phyloP scores from a whole-genome alignment of 805 yeast genomes.

The Ascoidea tarda region DNA sequence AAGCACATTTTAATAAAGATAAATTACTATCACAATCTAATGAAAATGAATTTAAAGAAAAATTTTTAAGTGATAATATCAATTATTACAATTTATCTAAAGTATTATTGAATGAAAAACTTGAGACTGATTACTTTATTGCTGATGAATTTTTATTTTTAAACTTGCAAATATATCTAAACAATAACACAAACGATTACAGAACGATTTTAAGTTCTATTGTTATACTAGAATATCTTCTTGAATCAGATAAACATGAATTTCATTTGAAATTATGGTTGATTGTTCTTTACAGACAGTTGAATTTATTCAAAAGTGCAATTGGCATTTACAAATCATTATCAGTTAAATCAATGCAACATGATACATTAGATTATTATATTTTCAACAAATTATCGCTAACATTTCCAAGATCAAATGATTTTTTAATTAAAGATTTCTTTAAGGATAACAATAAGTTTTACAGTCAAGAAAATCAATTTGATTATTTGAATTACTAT shows the following conservation, averaged over 20 bases:
- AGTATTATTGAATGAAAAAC: slow-evolving; percentile 23
- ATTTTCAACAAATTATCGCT: slow-evolving; percentile 4
- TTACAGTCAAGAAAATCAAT: slow-evolving; percentile 1
- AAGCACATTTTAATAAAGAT: slow-evolving; percentile 17
- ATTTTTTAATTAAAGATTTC: not conserved
- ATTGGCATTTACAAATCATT: slow-evolving; percentile 1
- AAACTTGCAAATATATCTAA: slow-evolving; percentile 27
- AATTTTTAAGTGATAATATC: slow-evolving; percentile 20
- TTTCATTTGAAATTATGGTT: slow-evolving; percentile 8
- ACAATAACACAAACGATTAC: slow-evolving; percentile 10
- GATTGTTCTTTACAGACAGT: slow-evolving; percentile 5
- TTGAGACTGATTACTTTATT: slow-evolving; percentile 54
- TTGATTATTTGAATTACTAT: slow-evolving; percentile 4
- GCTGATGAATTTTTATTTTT: slow-evolving; percentile 55
- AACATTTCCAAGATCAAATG: slow-evolving; percentile 2
- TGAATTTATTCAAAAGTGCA: slow-evolving; percentile 1
- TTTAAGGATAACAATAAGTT: slow-evolving; percentile 1
- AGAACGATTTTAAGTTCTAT: slow-evolving; percentile 1
- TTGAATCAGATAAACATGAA: slow-evolving; percentile 5
- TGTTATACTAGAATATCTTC: slow-evolving; percentile 1
- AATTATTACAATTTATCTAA: slow-evolving; percentile 25
- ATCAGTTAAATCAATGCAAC: slow-evolving; percentile 6
- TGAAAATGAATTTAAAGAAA: slow-evolving; percentile 3
- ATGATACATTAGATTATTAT: slow-evolving; percentile 8
- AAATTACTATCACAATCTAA: slow-evolving; percentile 9